phyloP scores from a whole-genome alignment of 805 yeast species.

The Suhomyces kilbournensis region DNA sequence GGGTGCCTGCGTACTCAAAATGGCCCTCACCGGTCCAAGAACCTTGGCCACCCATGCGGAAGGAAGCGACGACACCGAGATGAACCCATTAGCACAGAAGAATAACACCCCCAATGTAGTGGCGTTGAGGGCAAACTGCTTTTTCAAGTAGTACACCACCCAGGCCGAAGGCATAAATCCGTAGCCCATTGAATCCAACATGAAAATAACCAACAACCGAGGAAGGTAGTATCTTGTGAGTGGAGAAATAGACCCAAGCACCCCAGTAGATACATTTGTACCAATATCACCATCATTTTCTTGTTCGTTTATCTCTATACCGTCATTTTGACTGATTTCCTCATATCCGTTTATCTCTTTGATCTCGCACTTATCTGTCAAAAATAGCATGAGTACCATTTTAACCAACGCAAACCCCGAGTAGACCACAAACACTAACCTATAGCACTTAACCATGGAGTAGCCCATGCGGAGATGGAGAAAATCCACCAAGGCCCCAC shows the following conservation, averaged over 20 bases:
- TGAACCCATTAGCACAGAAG: constrained; percentile 58
- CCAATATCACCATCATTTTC: background rate
- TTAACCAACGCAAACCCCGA: constrained; percentile 53
- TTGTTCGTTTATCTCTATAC: background rate
- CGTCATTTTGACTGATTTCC: background rate
- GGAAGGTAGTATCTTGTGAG: constrained; percentile 43
- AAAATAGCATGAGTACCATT: constrained; percentile 45
- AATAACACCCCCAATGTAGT: constrained; percentile 64
- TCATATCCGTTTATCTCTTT: constrained; percentile 22
- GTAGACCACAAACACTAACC: constrained; percentile 56
- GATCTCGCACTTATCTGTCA: constrained; percentile 55
- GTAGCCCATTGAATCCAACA: constrained; percentile 82
- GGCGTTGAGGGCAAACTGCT: constrained; percentile 51
- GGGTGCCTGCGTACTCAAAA: constrained; percentile 72
- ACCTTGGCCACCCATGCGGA: constrained; percentile 66
- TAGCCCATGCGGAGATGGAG: constrained; percentile 30
- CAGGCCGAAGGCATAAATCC: constrained; percentile 90
- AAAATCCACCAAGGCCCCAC: constrained; percentile 58
- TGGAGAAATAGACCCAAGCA: constrained; percentile 29
- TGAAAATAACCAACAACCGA: constrained; percentile 58
- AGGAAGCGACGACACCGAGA: constrained; percentile 69
- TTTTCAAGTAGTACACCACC: constrained; percentile 78
- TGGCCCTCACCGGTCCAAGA: constrained; percentile 78
- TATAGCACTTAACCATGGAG: constrained; percentile 46
- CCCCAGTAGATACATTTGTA: background rate